These are phyloP conservation scores for Metschnikowia kofuensis DNA, from an alignment of 805 yeast species.

Conservation along the genomic window DNA sequence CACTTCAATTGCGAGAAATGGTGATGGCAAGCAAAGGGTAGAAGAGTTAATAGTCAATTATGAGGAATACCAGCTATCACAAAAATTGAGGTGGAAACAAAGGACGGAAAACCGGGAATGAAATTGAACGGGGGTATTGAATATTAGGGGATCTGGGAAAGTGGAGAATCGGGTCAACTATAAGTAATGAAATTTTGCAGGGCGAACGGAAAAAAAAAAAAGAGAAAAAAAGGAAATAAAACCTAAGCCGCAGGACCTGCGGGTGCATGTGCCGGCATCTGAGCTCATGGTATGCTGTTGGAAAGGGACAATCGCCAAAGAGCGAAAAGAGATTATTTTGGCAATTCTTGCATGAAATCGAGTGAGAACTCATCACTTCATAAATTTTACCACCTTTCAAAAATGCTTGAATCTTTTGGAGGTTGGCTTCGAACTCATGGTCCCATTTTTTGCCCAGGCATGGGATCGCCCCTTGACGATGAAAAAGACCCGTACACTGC, in stretches of 20 bases:
- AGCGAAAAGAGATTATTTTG: too few species aligned
- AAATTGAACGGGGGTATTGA: not conserved
- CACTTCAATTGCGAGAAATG: not conserved
- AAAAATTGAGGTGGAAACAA: conserved; percentile 2
- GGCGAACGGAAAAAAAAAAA: conserved; percentile 4
- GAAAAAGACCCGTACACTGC: not conserved
- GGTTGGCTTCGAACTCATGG: too few species aligned
- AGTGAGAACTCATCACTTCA: too few species aligned
- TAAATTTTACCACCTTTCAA: not conserved
- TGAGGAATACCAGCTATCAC: conserved; percentile 9
- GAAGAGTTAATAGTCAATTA: not conserved
- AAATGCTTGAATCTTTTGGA: not conserved
- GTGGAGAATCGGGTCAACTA: conserved; percentile 2
- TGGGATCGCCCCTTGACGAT: not conserved
- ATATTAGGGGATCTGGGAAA: not conserved
- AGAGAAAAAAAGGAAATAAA: conserved; percentile 1
- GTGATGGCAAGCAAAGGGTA: not conserved
- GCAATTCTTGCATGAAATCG: too few species aligned
- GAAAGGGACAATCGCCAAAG: too few species aligned
- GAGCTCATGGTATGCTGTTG: not conserved
- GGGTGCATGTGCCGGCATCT: conserved; percentile 3
- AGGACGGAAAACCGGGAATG: not conserved
- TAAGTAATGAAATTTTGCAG: conserved; percentile 6
- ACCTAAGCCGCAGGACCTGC: conserved; percentile 8
- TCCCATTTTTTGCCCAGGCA: not conserved